Percentiles rank a stretch among this genome's conserved stretches.
Conservation (phyloP, 495 filamentous ascomycete genomes). For the Hypomontagnella submonticulosa region DNA sequence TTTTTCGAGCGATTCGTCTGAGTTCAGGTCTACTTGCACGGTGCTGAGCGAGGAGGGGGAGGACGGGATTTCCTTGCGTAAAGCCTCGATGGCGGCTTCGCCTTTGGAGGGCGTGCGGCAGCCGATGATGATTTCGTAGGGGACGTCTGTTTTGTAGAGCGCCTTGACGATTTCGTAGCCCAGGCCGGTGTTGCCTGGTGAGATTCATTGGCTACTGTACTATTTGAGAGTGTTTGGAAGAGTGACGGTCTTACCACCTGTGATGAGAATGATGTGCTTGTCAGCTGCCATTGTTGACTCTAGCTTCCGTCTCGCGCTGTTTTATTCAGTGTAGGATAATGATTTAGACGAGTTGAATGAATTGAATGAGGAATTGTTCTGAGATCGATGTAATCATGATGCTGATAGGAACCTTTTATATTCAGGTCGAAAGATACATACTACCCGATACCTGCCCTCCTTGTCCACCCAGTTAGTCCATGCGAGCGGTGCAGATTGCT, state of each 20-base stretch:
- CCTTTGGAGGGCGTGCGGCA: constrained; percentile 58
- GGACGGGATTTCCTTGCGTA: constrained; percentile 52
- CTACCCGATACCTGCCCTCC: too few relatives aligned
- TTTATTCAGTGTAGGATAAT: too few relatives aligned
- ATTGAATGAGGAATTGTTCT: too few relatives aligned
- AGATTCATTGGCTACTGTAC: constrained; percentile 12
- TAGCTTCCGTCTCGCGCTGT: too few relatives aligned
- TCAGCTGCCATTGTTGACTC: constrained; percentile 40
- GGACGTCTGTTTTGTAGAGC: constrained; percentile 50
- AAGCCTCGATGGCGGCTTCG: constrained; percentile 51
- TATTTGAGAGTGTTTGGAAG: background rate
- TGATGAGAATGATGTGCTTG: constrained; percentile 46
- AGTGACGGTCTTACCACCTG: constrained; percentile 38
- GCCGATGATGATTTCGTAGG: constrained; percentile 62
- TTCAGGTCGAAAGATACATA: too few relatives aligned
- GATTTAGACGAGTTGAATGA: too few relatives aligned
- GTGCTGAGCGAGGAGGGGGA: constrained; percentile 49
- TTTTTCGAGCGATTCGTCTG: constrained; percentile 62
- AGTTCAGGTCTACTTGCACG: constrained; percentile 62
- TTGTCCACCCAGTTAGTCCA: too few relatives aligned
- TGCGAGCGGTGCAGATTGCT: too few relatives aligned
- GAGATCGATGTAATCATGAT: too few relatives aligned
- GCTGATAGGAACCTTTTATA: too few relatives aligned
- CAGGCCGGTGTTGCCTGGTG: constrained; percentile 59
- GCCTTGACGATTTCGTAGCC: constrained; percentile 62